These are phyloP conservation scores for Rickenella mellea DNA, from an alignment of 768 basidiomycete species.

Conservation along the genomic window DNA sequence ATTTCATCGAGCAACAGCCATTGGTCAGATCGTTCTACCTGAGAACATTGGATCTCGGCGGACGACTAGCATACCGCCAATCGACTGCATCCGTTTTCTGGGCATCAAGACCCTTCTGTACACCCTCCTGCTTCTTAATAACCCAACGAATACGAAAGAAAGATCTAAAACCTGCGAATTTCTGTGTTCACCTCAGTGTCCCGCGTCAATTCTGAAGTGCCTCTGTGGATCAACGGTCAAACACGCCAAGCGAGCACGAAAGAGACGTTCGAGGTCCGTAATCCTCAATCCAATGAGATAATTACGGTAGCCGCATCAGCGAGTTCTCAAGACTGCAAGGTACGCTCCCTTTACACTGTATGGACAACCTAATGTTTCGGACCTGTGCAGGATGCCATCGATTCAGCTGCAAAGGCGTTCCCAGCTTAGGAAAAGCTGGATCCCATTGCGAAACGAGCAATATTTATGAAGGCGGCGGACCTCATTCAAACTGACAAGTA, in stretches of 20 bases:
- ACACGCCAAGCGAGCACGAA: constrained; percentile 23
- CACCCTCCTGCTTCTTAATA: too few relatives aligned
- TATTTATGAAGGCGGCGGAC: constrained; percentile 40
- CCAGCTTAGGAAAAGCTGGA: constrained; percentile 36
- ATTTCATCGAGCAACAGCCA: too few relatives aligned
- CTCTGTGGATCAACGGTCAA: constrained; percentile 34
- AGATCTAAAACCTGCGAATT: too few relatives aligned
- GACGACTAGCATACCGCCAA: too few relatives aligned
- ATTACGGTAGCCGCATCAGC: constrained; percentile 39
- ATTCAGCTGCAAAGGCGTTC: constrained; percentile 37
- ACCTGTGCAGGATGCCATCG: constrained; percentile 36
- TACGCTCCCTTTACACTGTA: not conserved
- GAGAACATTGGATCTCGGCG: too few relatives aligned
- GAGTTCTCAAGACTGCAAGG: constrained; percentile 15
- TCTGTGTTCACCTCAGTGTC: too few relatives aligned
- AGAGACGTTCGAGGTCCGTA: constrained; percentile 36
- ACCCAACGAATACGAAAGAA: too few relatives aligned
- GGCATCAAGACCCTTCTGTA: too few relatives aligned
- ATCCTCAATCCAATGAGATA: constrained; percentile 29
- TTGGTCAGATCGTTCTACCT: too few relatives aligned
- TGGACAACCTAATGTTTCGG: constrained; percentile 9
- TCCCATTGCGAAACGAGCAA: constrained; percentile 25
- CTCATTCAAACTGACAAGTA: constrained; percentile 34
- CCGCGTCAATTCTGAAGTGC: too few relatives aligned
- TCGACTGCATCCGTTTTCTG: too few relatives aligned